A percentile compares a stretch with the other conserved stretches of the same genome.
Evolutionary conservation across 2,329 filamentous ascomycete genomes (phyloP).

Genomic region (Verticillium nonalfalfae): DNA sequence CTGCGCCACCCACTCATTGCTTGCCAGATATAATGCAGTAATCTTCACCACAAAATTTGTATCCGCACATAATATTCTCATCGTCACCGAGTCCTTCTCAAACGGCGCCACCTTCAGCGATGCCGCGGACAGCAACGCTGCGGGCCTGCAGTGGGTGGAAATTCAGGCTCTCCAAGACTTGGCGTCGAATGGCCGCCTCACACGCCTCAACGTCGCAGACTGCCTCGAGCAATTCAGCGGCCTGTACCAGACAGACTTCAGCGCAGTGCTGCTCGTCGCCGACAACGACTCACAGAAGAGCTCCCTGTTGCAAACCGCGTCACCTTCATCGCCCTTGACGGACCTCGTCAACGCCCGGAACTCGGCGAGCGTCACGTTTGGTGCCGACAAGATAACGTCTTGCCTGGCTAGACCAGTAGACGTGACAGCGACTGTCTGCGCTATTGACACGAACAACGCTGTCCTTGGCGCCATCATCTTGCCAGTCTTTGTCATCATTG

Average conservation of each 20-base stretch:
- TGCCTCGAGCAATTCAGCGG: slow-evolving; percentile 25
- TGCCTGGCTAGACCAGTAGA: slow-evolving; percentile 22
- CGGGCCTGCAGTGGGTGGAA: slow-evolving; percentile 23
- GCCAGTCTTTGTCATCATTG: slow-evolving; percentile 30
- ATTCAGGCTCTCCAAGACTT: slow-evolving; percentile 27
- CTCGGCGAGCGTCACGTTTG: slow-evolving; percentile 36
- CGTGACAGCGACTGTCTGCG: slow-evolving; percentile 22
- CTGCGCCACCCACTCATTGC: background rate
- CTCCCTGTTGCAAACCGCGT: slow-evolving; percentile 26
- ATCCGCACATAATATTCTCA: slow-evolving; percentile 22
- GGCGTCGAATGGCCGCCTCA: slow-evolving; percentile 19
- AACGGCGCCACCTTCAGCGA: slow-evolving; percentile 29
- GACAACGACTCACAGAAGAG: slow-evolving; percentile 14
- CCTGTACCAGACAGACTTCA: slow-evolving; percentile 23
- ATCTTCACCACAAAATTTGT: slow-evolving; percentile 34
- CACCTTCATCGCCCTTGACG: slow-evolving; percentile 16
- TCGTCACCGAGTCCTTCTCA: slow-evolving; percentile 28
- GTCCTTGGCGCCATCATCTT: slow-evolving; percentile 36
- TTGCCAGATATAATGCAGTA: slow-evolving; percentile 43
- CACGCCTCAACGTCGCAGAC: slow-evolving; percentile 20
- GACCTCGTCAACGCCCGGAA: slow-evolving; percentile 28
- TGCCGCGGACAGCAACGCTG: slow-evolving; percentile 24
- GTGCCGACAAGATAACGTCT: slow-evolving; percentile 21
- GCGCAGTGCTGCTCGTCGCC: slow-evolving; percentile 26
- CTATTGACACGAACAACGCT: slow-evolving; percentile 33